Evolutionary conservation across 352 stramenopile genomes (phyloP).

Genomic region (Paralagenidium karlingii): DNA sequence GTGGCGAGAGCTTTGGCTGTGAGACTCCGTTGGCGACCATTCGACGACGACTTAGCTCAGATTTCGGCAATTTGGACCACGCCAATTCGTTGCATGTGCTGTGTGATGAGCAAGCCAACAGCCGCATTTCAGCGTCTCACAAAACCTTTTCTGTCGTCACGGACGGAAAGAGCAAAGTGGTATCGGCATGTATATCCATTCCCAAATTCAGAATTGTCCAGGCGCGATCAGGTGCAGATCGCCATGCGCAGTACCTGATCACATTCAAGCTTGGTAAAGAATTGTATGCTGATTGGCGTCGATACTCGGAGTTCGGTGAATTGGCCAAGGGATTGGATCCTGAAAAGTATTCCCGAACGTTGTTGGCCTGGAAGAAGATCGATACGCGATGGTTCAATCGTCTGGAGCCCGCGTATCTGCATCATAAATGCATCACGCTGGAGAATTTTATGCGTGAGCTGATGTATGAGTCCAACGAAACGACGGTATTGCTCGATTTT

Average conservation of each 20-base stretch:
- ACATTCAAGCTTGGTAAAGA: slow-evolving; percentile 81
- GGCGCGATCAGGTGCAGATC: slow-evolving; percentile 59
- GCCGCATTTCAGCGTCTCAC: slow-evolving; percentile 67
- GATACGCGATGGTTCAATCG: slow-evolving; percentile 83
- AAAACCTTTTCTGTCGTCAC: slow-evolving; percentile 73
- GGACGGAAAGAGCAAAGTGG: slow-evolving; percentile 68
- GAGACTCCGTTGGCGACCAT: slow-evolving; percentile 53
- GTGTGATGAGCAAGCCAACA: slow-evolving; percentile 75
- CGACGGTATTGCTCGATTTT: slow-evolving; percentile 63
- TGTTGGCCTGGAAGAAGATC: slow-evolving; percentile 55
- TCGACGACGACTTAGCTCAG: slow-evolving; percentile 49
- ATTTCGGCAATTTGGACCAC: slow-evolving; percentile 54
- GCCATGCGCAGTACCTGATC: slow-evolving; percentile 81
- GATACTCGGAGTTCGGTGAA: slow-evolving; percentile 82
- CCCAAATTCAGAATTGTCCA: slow-evolving; percentile 84
- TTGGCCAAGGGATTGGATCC: slow-evolving; percentile 64
- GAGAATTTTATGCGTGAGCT: slow-evolving; percentile 83
- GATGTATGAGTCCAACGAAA: slow-evolving; percentile 81
- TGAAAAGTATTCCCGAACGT: slow-evolving; percentile 40
- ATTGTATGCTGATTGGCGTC: slow-evolving; percentile 75
- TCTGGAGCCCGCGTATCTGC: slow-evolving; percentile 73
- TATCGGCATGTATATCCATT: slow-evolving; percentile 68
- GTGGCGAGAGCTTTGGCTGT: slow-evolving; percentile 64
- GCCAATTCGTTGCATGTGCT: slow-evolving; percentile 54
- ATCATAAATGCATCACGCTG: slow-evolving; percentile 81